Base-by-base conservation (phyloP, 768 basidiomycete species). In the Clitopilus passeckerianus region DNA sequence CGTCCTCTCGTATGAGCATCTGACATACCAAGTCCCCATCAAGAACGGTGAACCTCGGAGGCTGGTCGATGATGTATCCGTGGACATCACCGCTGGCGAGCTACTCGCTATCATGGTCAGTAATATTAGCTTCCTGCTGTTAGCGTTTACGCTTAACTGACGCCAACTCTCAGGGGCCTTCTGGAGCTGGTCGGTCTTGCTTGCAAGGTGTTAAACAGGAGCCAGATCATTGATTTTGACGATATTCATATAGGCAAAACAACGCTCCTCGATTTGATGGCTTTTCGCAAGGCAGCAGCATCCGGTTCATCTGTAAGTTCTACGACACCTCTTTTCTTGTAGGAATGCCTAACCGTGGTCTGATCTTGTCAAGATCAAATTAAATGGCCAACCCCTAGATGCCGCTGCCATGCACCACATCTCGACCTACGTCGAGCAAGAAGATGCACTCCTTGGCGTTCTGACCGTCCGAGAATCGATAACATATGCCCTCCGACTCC, bases 381-480 rank as follows among this genome's bases (percentile, higher is more conserved):
- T 79, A 23, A 77, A 78, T 60, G 71, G 72, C 14, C 61, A 61
- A 54, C 22, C 53, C 4, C 58, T 79, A 1, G 59, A 60, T 15
- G 66, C 68, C 1, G 59, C 54, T 18, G 53, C 57, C n/a, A 78
- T 80, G 70, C 71, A 75, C 60, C 68, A 63, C 54, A 77, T 74
- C 54, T 84, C 68, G 6, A 75, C 73, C 8, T 85, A 81, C 59
- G 83, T 85, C 20, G 84, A 86, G 67, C 84, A 86, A 62, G 80
- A 82, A 60, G 85, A 86, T 61, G 79, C 83, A 0, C 71, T 86
- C 1, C 69, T 85, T 8, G 84, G 85, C 6, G 81, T 82, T 10
- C 68, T 86, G 24, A 84, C 85, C 14, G 85, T 84, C 14, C 71
- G 77, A 1, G 84, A 86, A 67, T 82, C 82, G 0, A 73, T 86